Conservation (phyloP, 1,139 yeast genomes). For the Spathaspora jeffriesii region DNA sequence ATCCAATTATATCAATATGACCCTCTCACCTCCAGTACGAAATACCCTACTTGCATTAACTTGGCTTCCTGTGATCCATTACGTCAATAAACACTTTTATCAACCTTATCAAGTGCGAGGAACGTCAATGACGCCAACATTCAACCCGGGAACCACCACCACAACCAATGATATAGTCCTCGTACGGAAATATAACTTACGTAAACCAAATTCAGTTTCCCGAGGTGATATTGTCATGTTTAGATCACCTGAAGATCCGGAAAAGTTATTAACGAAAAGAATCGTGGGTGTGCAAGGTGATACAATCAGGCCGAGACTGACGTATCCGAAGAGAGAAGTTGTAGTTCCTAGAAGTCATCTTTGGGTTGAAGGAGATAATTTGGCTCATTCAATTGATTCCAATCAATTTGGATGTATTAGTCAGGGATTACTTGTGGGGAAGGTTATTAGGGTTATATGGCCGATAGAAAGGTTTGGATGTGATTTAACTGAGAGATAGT, state of each 20-base stretch:
- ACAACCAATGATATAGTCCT: constrained; percentile 66
- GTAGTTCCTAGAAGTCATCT: constrained; percentile 76
- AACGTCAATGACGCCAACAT: constrained; percentile 84
- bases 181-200: constrained; percentile 64
- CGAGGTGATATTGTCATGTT: constrained; percentile 78
- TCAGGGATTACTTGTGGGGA: constrained; percentile 74
- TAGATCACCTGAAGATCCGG: constrained; percentile 79
- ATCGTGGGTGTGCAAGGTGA: constrained; percentile 79
- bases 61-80: constrained; percentile 82
- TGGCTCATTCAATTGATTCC: constrained; percentile 80
- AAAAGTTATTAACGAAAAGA: constrained; percentile 71
- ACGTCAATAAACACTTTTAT: constrained; percentile 68
- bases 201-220: constrained; percentile 43
- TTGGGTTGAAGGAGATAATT: constrained; percentile 95
- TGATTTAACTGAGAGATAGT: constrained; percentile 18
- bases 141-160: constrained; percentile 64
- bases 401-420: constrained; percentile 87
- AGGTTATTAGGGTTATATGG: constrained; percentile 65
- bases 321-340: constrained; percentile 65
- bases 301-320: constrained; percentile 54
- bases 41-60: constrained; percentile 33
- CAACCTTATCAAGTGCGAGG: constrained; percentile 84
- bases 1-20: not conserved
- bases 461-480: constrained; percentile 60
- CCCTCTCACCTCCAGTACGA: constrained; percentile 12